Evolutionary conservation across 2,329 filamentous ascomycete genomes (phyloP), one percentile per base, ranked within the genome.

Genomic region (Colletotrichum sublineola): DNA sequence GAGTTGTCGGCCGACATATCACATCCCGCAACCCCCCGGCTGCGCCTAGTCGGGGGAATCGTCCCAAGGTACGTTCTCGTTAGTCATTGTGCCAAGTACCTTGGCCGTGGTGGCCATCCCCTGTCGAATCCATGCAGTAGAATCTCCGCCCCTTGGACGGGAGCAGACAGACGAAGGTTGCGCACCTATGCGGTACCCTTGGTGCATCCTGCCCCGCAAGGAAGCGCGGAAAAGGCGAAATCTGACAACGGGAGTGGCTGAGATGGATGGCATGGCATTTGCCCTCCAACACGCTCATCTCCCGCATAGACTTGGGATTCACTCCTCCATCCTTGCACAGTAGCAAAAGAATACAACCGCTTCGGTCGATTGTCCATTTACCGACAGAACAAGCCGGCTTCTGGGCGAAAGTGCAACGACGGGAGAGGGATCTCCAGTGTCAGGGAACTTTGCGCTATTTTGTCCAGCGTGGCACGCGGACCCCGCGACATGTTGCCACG

Each of bases 1-100:
- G 44, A 52, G 24, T 53, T 60, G 65, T 64, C 69, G 69, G 55
- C 66, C 69, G 66, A 61, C 42, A 61, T 48, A 48, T 64, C 52
- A 61, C 24, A 48, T 64, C 52, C 53, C 58, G 46, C 66, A 31
- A 64, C 66, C 69, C 40, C 40, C 46, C 58, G 53, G 66, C 58
- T 61, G 38, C 9, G 55, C 46, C 66, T 60, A 31, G 33, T 12
- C 6, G 33, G n/a, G 20, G 60, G 52, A 24, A 24, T n/a, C 53
- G 53, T n/a, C 65, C 65, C 60, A 31, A 24, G 44, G 38, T 46
- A 55, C 46, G 53, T 53, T 44, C 50, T 18, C 50, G 24, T 55
- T 31, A 44, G 36, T 18, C 33, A 55, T 36, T 12, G 36, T 40
- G 53, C 69, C 60, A 72, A 72, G 66, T 15, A 20, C 29, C 60